Evolutionary conservation across 306 rosid species (phyloP), one percentile per base, ranked within the genome.

Genomic region (Malus asiatica): DNA sequence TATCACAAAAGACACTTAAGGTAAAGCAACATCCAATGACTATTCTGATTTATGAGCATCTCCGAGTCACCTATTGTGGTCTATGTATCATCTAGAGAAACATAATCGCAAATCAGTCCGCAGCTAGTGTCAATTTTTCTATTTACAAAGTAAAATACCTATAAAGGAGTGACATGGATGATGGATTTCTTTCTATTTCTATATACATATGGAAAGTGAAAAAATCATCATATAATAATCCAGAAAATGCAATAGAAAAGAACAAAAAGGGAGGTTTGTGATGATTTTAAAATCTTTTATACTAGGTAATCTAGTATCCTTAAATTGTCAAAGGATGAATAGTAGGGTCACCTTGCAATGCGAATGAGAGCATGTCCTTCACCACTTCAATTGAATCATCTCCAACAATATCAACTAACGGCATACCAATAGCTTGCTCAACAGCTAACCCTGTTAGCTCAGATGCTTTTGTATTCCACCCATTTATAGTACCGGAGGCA

Each of bases 381-480:
- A 76, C 79, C 77, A 78, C 77, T 71, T 85, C 76, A 51, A 78
- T 58, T 9, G 88, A 81, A 76, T 82, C 88, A 45, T 75, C 74
- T n/a, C 61, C 85, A 40, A 76, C 80, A 82, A 79, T 57, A 52
- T 81, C 83, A 64, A 82, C 70, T 5, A 85, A 70, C 48, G 78
- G 73, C 72, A 51, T 81, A 38, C 86, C 86, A 46, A 81, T 79
- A 25, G 86, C 86, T 82, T 82, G 63, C 78, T 85, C 79, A 35
- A 76, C 70, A 44, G 79, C 53, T 57, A 85, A 57, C 73, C 86
- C 88, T 19, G 86, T 85, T 73, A 79, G 72, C 66, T 85, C 88
- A 29, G 81, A 65, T 68, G 86, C 77, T 79, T 78, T 85, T 8
- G 53, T 51, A 70, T 85, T 85, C 88, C 88, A 85, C 73, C 88